Evolutionary conservation across 2,329 filamentous ascomycete species (phyloP).

Genomic region (Chrysoporthe puriensis): DNA sequence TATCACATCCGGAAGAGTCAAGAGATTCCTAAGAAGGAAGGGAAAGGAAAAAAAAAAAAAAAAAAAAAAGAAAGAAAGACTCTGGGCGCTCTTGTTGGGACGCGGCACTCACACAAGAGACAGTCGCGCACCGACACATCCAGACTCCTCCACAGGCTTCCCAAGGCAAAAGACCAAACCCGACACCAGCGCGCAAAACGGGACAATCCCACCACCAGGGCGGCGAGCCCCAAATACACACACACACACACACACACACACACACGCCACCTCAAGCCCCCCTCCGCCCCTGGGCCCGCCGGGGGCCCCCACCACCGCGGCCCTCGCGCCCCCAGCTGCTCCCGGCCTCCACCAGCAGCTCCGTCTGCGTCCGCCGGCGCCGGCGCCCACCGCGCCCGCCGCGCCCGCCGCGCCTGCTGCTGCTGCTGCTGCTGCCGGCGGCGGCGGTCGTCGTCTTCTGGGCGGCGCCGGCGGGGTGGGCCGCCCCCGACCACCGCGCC

Average conservation of each 20-base stretch:
- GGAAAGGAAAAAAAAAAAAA: not conserved
- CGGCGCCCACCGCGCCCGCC: not conserved
- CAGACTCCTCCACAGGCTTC: not conserved
- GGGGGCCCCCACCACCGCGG: not conserved
- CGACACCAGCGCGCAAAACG: not conserved
- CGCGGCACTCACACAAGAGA: not conserved
- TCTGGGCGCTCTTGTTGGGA: not conserved
- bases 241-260: too few relatives aligned
- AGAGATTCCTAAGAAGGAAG: not conserved
- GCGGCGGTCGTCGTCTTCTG: too few relatives aligned
- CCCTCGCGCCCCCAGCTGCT: not conserved
- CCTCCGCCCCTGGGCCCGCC: too few relatives aligned
- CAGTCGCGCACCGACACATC: not conserved
- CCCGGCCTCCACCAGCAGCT: conserved; percentile 15
- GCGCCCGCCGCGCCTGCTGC: not conserved
- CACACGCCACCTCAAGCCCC: not conserved
- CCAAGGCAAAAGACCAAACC: not conserved
- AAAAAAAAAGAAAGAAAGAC: not conserved
- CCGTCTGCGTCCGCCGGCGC: conserved; percentile 14
- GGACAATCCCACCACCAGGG: not conserved
- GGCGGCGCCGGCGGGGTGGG: too few relatives aligned
- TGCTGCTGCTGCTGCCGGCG: not conserved
- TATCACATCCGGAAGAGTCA: not conserved
- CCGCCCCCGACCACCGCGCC: too few relatives aligned
- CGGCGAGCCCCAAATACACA: too few relatives aligned